Percentiles rank a stretch among this genome's conserved stretches.
Evolutionary conservation across 768 basidiomycete species (phyloP).

Genomic region (Trametopsis cervina): DNA sequence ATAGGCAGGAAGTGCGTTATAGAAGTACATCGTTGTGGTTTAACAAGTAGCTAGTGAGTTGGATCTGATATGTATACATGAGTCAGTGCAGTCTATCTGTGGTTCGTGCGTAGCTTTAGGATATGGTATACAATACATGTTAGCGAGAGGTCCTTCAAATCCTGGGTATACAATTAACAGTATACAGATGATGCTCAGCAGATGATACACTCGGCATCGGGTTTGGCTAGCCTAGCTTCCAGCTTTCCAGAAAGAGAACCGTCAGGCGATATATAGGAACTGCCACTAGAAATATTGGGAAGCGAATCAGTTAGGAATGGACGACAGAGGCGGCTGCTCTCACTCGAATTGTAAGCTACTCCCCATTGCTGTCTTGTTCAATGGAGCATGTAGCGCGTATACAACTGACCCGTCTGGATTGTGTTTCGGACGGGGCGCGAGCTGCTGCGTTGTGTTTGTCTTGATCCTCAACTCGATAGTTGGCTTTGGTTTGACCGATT

Average conservation of each 20-base stretch:
- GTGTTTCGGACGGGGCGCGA: slow-evolving; percentile 16
- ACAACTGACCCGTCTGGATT: slow-evolving; percentile 3
- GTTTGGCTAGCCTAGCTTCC: slow-evolving; percentile 18
- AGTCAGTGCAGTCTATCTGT: too few species aligned
- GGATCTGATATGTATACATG: too few species aligned
- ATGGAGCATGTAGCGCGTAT: slow-evolving; percentile 32
- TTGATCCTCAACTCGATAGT: slow-evolving; percentile 33
- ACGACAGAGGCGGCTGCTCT: too few species aligned
- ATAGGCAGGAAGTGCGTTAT: too few species aligned
- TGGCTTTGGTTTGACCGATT: slow-evolving; percentile 18
- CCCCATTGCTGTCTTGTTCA: slow-evolving; percentile 36
- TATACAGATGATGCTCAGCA: too few species aligned
- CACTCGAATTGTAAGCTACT: slow-evolving; percentile 47
- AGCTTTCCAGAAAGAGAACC: slow-evolving; percentile 18
- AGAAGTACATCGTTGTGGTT: too few species aligned
- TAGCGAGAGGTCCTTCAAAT: too few species aligned
- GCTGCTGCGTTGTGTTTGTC: slow-evolving; percentile 22
- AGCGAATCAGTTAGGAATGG: too few species aligned
- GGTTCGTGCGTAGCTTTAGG: too few species aligned
- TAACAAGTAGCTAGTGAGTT: too few species aligned
- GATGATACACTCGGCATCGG: slow-evolving; percentile 19
- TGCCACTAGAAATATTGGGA: too few species aligned
- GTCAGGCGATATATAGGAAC: slow-evolving; percentile 14
- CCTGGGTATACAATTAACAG: too few species aligned
- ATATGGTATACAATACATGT: not conserved